Percentiles rank a stretch among this genome's conserved stretches.
phyloP scores from a whole-genome alignment of 805 yeast species.

The Metschnikowia reukaufii region DNA sequence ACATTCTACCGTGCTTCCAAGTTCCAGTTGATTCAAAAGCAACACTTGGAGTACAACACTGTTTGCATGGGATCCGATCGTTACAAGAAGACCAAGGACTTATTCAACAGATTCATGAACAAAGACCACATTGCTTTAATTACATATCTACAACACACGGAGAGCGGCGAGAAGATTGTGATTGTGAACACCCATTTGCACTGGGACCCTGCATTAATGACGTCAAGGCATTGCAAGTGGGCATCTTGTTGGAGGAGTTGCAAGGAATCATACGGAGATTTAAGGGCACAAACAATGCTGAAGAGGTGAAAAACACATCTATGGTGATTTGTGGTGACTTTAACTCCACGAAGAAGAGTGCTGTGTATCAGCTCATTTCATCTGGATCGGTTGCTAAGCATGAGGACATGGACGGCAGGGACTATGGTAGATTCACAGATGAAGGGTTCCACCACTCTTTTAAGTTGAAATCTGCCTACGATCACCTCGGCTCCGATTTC shows the following conservation, averaged over 20 bases:
- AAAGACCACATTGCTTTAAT: slow-evolving; percentile 91
- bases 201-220: slow-evolving; percentile 98
- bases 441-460: slow-evolving; percentile 84
- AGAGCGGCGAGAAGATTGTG: slow-evolving; percentile 69
- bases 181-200: slow-evolving; percentile 92
- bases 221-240: slow-evolving; percentile 94
- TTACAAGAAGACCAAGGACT: slow-evolving; percentile 89
- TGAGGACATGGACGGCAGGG: slow-evolving; percentile 78
- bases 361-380: slow-evolving; percentile 87
- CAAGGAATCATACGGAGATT: slow-evolving; percentile 60
- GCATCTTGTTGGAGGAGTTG: slow-evolving; percentile 84
- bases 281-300: slow-evolving; percentile 43
- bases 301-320: slow-evolving; percentile 63
- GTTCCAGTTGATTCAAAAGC: slow-evolving; percentile 70
- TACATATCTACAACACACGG: slow-evolving; percentile 67
- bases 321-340: slow-evolving; percentile 91
- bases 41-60: slow-evolving; percentile 77
- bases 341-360: slow-evolving; percentile 82
- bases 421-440: slow-evolving; percentile 87
- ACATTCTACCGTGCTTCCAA: slow-evolving; percentile 72
- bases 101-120: slow-evolving; percentile 92
- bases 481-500: slow-evolving; percentile 71
- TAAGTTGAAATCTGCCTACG: slow-evolving; percentile 81
- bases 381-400: slow-evolving; percentile 80
- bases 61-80: slow-evolving; percentile 79